These are phyloP conservation scores for Aspergillus novofumigatus DNA, from an alignment of 2,329 filamentous ascomycete species.

Conservation along the genomic window DNA sequence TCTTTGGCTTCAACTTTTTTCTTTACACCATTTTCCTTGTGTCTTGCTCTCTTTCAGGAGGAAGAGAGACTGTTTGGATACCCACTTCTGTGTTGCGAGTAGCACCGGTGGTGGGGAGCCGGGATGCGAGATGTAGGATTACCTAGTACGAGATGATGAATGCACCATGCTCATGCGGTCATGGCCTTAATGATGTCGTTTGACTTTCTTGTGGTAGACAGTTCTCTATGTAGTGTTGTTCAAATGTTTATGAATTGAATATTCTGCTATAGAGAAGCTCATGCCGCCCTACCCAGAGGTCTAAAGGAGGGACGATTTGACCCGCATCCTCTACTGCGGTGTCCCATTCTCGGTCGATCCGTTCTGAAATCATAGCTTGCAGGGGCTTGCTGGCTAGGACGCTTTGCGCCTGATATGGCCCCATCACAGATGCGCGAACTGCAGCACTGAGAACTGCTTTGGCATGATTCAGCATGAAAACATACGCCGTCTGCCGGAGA, in stretches of 20 bases:
- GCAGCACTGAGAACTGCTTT: slow-evolving; percentile 60
- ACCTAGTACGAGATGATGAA: slow-evolving; percentile 22
- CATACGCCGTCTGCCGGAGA: slow-evolving; percentile 52
- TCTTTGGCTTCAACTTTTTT: slow-evolving; percentile 11
- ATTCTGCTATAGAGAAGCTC: slow-evolving; percentile 64
- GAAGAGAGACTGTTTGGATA: slow-evolving; percentile 25
- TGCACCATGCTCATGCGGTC: slow-evolving; percentile 19
- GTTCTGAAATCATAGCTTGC: slow-evolving; percentile 48
- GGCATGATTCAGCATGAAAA: slow-evolving; percentile 62
- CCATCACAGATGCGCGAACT: slow-evolving; percentile 61
- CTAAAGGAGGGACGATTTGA: slow-evolving; percentile 58
- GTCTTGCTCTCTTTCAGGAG: slow-evolving; percentile 1
- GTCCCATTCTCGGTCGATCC: slow-evolving; percentile 48
- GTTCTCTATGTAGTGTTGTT: slow-evolving; percentile 3
- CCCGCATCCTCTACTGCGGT: slow-evolving; percentile 52
- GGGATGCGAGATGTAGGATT: slow-evolving; percentile 32
- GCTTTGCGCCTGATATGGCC: slow-evolving; percentile 60
- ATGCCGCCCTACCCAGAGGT: slow-evolving; percentile 63
- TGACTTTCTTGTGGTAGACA: background rate
- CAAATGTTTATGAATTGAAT: slow-evolving; percentile 56
- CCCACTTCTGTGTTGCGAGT: slow-evolving; percentile 22
- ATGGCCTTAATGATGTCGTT: slow-evolving; percentile 12
- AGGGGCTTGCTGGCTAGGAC: slow-evolving; percentile 53
- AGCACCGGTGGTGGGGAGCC: slow-evolving; percentile 20
- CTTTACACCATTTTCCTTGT: slow-evolving; percentile 6